These are phyloP conservation scores for Claviceps purpurea DNA, from an alignment of 2,329 filamentous ascomycete genomes.

Conservation along the genomic window DNA sequence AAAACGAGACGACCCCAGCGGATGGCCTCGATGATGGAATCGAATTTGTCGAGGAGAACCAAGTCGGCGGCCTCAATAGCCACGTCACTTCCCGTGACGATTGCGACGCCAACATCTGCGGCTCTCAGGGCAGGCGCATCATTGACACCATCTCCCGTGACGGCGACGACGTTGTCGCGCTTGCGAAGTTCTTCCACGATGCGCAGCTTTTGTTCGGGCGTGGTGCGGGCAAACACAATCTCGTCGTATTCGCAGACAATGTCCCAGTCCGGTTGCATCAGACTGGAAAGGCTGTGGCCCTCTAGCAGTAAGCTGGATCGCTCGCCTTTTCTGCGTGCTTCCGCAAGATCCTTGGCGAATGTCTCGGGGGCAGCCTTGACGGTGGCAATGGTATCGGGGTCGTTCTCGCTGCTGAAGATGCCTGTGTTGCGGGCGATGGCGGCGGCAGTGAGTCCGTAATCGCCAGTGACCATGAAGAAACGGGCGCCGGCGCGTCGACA, in stretches of 20 bases:
- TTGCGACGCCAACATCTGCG: constrained; percentile 56
- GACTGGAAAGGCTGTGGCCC: constrained; percentile 42
- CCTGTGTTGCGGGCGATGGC: constrained; percentile 53
- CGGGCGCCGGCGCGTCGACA: constrained; percentile 31
- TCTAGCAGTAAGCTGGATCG: constrained; percentile 26
- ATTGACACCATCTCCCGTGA: constrained; percentile 63
- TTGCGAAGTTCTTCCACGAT: constrained; percentile 56
- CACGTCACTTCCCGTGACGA: constrained; percentile 50
- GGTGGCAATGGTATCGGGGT: constrained; percentile 19
- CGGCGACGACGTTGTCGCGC: constrained; percentile 47
- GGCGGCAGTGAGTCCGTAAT: constrained; percentile 43
- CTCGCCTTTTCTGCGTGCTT: constrained; percentile 11
- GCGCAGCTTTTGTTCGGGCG: constrained; percentile 56
- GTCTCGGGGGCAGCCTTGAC: constrained; percentile 10
- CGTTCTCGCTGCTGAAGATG: constrained; percentile 41
- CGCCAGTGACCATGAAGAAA: constrained; percentile 35
- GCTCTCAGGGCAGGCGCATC: constrained; percentile 53
- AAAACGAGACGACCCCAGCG: constrained; percentile 26
- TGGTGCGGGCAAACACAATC: constrained; percentile 55
- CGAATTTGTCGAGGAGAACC: constrained; percentile 57
- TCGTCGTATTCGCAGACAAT: constrained; percentile 36
- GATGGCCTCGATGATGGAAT: constrained; percentile 55
- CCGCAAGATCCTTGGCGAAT: constrained; percentile 8
- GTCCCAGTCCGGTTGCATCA: constrained; percentile 36
- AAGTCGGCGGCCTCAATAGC: constrained; percentile 52